Percentiles rank a stretch among this genome's conserved stretches.
These are phyloP conservation scores for Funneliformis caledonium DNA, from an alignment of 371 early-diverging fungal genomes.

Conservation along the genomic window DNA sequence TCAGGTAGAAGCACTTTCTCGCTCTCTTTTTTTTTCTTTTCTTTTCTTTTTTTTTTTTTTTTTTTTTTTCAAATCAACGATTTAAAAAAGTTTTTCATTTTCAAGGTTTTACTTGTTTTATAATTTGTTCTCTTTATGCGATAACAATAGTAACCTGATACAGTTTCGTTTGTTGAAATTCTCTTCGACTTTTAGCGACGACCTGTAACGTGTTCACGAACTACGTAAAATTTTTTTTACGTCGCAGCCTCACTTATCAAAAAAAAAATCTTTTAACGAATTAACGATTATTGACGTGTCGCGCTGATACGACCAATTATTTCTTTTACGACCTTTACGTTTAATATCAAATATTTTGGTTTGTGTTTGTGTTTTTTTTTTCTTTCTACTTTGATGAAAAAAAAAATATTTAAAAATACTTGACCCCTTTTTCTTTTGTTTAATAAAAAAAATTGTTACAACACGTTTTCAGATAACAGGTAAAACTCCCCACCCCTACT, in stretches of 20 bases:
- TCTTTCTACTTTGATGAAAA: neutral
- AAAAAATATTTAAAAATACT: neutral
- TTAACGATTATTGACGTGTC: neutral
- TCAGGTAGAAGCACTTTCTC: conserved; percentile 22
- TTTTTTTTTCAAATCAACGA: conserved; percentile 6
- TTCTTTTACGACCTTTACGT: neutral
- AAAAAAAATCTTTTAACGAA: neutral
- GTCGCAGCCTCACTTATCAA: neutral
- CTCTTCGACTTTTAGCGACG: neutral
- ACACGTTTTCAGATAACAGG: no score
- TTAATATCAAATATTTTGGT: neutral
- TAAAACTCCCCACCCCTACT: no score
- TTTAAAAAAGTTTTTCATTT: neutral
- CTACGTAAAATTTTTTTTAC: neutral
- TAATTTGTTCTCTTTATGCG: no score
- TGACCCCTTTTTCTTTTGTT: no score
- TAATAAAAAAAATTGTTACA: no score
- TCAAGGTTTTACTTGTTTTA: neutral
- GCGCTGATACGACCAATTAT: neutral
- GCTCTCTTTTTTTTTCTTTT: conserved; percentile 19
- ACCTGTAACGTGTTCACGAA: neutral
- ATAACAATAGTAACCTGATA: neutral
- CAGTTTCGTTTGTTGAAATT: neutral
- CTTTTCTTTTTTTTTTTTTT: neutral
- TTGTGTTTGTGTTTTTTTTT: neutral